Percentiles rank a stretch among this genome's conserved stretches.
These are phyloP conservation scores for Chytriomyces hyalinus DNA, from an alignment of 192 early-diverging fungal genomes.

Conservation along the genomic window DNA sequence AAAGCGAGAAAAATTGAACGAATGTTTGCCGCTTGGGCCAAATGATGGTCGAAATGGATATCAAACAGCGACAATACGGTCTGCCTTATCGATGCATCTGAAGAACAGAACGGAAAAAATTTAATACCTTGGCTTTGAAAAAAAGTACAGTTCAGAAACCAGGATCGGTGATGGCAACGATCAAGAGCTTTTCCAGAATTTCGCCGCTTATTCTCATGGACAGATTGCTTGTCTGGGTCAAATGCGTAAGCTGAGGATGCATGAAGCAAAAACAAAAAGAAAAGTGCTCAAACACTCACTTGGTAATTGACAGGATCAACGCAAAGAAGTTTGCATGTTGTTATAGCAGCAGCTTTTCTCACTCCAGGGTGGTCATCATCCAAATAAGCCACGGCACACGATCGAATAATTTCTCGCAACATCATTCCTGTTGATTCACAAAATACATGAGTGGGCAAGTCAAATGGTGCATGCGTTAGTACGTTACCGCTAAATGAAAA, in stretches of 20 bases:
- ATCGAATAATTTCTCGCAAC: conserved; percentile 88
- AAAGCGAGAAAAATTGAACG: conserved; percentile 83
- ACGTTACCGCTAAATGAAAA: conserved; percentile 79
- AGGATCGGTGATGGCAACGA: conserved; percentile 85
- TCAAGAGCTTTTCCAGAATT: conserved; percentile 86
- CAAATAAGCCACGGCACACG: conserved; percentile 81
- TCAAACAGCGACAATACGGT: conserved; percentile 81
- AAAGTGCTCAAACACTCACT: conserved; percentile 44
- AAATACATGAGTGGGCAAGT: conserved; percentile 1
- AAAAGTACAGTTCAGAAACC: conserved; percentile 41
- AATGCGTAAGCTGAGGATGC: neutral
- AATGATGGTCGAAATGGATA: conserved; percentile 83
- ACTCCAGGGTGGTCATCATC: conserved; percentile 79
- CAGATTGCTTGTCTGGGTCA: conserved; percentile 55
- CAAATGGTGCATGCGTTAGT: neutral
- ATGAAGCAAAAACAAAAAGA: conserved; percentile 9
- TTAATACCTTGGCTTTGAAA: conserved; percentile 10
- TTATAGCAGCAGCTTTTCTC: conserved; percentile 82
- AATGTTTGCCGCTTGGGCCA: conserved; percentile 91
- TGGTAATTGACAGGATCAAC: conserved; percentile 84
- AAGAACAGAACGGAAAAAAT: neutral
- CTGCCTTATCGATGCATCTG: conserved; percentile 74
- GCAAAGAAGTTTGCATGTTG: conserved; percentile 81
- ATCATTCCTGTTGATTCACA: conserved; percentile 57
- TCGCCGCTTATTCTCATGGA: conserved; percentile 84